Evolutionary conservation across 208 protist genomes (phyloP).

Genomic region (Leishmania turanica): DNA sequence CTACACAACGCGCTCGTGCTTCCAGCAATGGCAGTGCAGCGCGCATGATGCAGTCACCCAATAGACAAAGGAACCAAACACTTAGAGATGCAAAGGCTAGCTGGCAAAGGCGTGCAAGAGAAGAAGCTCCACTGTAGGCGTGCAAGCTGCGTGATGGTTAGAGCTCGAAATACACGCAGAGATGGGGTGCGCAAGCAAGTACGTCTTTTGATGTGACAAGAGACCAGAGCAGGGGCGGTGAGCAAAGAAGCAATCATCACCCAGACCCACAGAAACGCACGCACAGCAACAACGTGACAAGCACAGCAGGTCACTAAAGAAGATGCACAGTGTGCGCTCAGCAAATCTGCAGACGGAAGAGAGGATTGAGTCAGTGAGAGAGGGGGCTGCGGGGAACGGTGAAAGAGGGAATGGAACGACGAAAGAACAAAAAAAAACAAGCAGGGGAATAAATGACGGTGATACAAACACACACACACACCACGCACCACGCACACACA

Average conservation of each 20-base stretch:
- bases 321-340: not conserved
- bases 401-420: not conserved
- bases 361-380: not conserved
- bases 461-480: not conserved
- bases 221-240: not conserved
- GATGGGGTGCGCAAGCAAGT: not conserved
- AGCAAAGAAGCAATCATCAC: not conserved
- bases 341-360: not conserved
- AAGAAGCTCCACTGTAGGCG: not conserved
- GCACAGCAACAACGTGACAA: not conserved
- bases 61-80: not conserved
- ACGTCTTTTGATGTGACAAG: too few species aligned
- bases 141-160: not conserved
- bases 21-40: not conserved
- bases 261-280: not conserved
- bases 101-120: not conserved
- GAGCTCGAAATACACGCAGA: not conserved
- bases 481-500: not conserved
- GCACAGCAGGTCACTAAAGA: not conserved
- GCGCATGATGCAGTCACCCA: not conserved
- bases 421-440: conserved; percentile 1
- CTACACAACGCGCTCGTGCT: not conserved
- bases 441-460: conserved; percentile 1
- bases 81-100: not conserved
- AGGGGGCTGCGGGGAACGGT: not conserved